Conservation (phyloP, 345 rosid species). For the Boechera divaricarpa region DNA sequence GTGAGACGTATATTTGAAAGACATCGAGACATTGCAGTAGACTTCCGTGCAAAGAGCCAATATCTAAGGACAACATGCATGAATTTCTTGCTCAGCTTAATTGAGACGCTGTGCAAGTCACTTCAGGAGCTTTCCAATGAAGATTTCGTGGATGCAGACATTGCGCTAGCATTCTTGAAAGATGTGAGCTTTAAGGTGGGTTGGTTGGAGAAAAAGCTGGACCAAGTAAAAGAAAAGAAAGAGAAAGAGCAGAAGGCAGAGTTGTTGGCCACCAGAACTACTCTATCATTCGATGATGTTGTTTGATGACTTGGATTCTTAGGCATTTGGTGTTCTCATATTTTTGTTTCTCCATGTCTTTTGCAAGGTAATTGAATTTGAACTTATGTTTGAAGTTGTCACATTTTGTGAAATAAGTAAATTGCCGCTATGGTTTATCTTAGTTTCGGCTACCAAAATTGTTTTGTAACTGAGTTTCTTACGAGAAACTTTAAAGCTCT, state of each 20-base stretch:
- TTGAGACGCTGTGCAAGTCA: background rate
- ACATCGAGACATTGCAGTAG: slow-evolving; percentile 1
- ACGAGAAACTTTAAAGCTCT: too few species aligned
- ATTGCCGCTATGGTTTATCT: too few species aligned
- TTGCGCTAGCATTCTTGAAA: background rate
- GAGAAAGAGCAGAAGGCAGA: background rate
- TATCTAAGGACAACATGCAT: slow-evolving; percentile 1
- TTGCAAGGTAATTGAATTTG: too few species aligned
- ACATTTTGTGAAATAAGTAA: too few species aligned
- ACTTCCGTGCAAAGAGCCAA: background rate
- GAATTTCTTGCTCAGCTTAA: background rate
- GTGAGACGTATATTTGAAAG: slow-evolving; percentile 11
- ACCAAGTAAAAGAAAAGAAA: background rate
- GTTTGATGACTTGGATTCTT: background rate
- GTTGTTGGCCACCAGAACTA: background rate
- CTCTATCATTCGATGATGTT: background rate
- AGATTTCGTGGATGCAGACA: background rate
- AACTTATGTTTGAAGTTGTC: too few species aligned
- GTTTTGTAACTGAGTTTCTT: too few species aligned
- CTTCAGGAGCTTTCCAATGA: background rate
- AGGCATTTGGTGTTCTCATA: background rate
- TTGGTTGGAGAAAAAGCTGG: slow-evolving; percentile 1
- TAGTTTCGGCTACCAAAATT: too few species aligned
- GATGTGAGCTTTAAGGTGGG: background rate
- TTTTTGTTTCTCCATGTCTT: too few species aligned